phyloP scores from a whole-genome alignment of 176 grass and related monocot genomes.

The Saccharum officinarum region DNA sequence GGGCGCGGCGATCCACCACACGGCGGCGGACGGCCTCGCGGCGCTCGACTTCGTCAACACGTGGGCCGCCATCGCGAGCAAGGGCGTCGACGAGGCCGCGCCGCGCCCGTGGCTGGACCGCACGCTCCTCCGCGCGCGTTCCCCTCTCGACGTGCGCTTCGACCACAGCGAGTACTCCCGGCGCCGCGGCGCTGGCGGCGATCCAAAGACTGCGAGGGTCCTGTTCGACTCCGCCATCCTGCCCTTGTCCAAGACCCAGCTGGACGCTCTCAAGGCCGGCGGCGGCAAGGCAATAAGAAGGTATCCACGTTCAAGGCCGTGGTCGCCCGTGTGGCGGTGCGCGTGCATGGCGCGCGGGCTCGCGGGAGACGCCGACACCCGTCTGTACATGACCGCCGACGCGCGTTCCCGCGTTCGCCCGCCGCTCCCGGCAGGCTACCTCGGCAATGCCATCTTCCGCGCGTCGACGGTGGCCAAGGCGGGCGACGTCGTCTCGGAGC shows the following conservation, averaged over 20 bases:
- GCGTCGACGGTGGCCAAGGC: constrained; percentile 35
- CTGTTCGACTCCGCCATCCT: constrained; percentile 41
- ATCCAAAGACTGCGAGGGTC: neutral
- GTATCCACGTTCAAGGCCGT: constrained; percentile 50
- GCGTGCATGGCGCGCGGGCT: constrained; percentile 44
- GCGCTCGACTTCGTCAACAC: constrained; percentile 54
- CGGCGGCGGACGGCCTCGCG: constrained; percentile 43
- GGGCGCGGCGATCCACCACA: constrained; percentile 52
- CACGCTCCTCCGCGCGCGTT: constrained; percentile 53
- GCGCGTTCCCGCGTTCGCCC: constrained; percentile 45
- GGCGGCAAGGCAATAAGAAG: too few species aligned
- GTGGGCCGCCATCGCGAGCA: constrained; percentile 40
- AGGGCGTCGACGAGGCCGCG: neutral
- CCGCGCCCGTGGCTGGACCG: constrained; percentile 43
- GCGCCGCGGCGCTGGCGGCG: neutral
- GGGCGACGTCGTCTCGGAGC: constrained; percentile 7
- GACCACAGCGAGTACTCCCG: constrained; percentile 59
- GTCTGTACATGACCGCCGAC: constrained; percentile 52
- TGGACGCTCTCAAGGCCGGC: constrained; percentile 41
- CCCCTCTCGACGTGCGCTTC: constrained; percentile 31
- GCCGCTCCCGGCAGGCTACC: constrained; percentile 42
- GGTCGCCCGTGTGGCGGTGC: constrained; percentile 46
- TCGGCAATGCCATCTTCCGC: constrained; percentile 64
- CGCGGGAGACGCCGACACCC: neutral
- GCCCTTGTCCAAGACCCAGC: constrained; percentile 38